These are phyloP conservation scores for Rosa lucieae DNA, from an alignment of 306 rosid genomes.

Conservation along the genomic window DNA sequence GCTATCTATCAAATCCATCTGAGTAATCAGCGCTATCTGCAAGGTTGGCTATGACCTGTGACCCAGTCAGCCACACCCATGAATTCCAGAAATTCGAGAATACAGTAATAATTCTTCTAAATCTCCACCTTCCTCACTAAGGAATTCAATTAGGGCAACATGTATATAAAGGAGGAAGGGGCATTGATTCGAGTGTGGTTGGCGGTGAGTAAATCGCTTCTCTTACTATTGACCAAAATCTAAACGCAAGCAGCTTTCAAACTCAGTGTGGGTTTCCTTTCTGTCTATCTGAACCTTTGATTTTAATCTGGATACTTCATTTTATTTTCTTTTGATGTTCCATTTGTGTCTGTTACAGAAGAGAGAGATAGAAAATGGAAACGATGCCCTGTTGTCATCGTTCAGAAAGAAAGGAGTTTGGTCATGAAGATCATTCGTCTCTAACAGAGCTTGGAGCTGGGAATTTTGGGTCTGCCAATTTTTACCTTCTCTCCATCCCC, in stretches of 20 bases:
- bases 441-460: conserved; percentile 25
- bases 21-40: not conserved
- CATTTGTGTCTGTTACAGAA: not conserved
- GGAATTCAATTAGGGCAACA: not conserved
- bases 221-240: not conserved
- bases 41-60: conserved; percentile 3
- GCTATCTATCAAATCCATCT: too few relatives aligned
- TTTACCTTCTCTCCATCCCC: too few relatives aligned
- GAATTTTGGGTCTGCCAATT: conserved; percentile 47
- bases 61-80: not conserved
- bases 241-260: not conserved
- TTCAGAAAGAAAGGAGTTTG: conserved; percentile 13
- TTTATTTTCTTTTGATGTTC: not conserved
- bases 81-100: not conserved
- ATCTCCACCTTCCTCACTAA: not conserved
- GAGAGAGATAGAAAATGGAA: conserved; percentile 1
- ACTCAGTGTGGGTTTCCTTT: not conserved
- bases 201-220: not conserved
- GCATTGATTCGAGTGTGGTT: not conserved
- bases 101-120: not conserved
- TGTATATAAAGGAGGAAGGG: not conserved
- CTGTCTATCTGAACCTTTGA: not conserved
- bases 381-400: conserved; percentile 8
- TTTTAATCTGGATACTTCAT: not conserved
- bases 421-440: conserved; percentile 13